Evolutionary conservation across 805 yeast genomes (phyloP), one percentile per base, ranked within the genome.

Genomic region (Zygotorulaspora sp.): DNA sequence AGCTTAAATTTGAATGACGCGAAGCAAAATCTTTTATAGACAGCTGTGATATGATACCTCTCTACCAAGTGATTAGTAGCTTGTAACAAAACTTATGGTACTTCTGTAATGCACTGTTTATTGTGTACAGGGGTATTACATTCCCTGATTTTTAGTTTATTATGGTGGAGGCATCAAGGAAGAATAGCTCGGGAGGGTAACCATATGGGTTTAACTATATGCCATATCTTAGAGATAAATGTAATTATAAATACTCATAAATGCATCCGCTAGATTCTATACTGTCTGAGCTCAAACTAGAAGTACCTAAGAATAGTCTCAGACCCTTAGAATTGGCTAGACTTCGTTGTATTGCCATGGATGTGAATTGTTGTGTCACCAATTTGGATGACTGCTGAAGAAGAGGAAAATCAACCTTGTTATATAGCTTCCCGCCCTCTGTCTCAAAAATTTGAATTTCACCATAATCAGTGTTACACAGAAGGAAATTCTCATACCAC

Each of bases 381-480:
- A 23, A 36, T 29, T 33, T 37, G 34, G 16, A 7, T 8, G 36
- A 5, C 12, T 16, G 40, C 14, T 15, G 36, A 18, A 19, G 19
- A 27, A 32, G 29, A 14, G 50, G 47, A 17, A 36, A 45, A 10
- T 52, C 58, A 15, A 57, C 40, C 36, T 57, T 52, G 35, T 47
- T 51, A 49, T 51, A 55, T 15, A 47, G 48, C 27, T 52, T 57
- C 6, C 50, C 48, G 14, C 28, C 32, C 7, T 25, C 22, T 2
- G 45, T 37, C 19, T 55, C 53, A 31, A 41, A 56, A 4, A 57
- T 44, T 19, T 50, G 50, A 11, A 58, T 27, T 29, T 58, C 62
- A 15, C 53, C 50, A 27, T 50, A 40, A 35, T 58, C 63, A 5
- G 58, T 52, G 36, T 53, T 55, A 14, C 48, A 44, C 6, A 52